Evolutionary conservation across 2,329 filamentous ascomycete genomes (phyloP).

Genomic region (Fusarium guadeloupense): DNA sequence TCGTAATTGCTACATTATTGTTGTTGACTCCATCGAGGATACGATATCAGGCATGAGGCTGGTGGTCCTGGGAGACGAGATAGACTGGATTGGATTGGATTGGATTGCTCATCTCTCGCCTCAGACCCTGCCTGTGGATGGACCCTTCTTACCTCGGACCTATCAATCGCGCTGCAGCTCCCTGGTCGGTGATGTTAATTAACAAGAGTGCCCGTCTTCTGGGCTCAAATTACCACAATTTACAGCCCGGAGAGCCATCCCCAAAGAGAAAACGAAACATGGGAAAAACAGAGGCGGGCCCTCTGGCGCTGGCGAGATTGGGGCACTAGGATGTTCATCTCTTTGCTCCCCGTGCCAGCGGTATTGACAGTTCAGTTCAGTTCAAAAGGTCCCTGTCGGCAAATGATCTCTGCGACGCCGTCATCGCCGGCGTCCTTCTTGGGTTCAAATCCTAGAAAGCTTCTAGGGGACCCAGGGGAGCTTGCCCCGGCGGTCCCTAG

Average conservation of each 20-base stretch:
- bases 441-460: slow-evolving; percentile 16
- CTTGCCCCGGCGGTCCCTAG: slow-evolving; percentile 30
- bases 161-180: slow-evolving; percentile 17
- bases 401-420: slow-evolving; percentile 26
- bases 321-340: slow-evolving; percentile 26
- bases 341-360: slow-evolving; percentile 16
- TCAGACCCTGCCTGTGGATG: slow-evolving; percentile 16
- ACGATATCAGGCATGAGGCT: slow-evolving; percentile 25
- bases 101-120: slow-evolving; percentile 29
- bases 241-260: slow-evolving; percentile 22
- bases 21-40: slow-evolving; percentile 12
- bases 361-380: background rate
- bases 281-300: slow-evolving; percentile 18
- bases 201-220: slow-evolving; percentile 2
- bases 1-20: slow-evolving; percentile 8
- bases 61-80: slow-evolving; percentile 25
- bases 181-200: slow-evolving; percentile 8
- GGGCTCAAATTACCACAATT: slow-evolving; percentile 35
- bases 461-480: slow-evolving; percentile 34
- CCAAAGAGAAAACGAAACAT: slow-evolving; percentile 29
- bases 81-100: slow-evolving; percentile 1
- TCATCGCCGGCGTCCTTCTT: slow-evolving; percentile 17
- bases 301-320: slow-evolving; percentile 30
- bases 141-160: background rate
- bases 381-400: slow-evolving; percentile 11